phyloP scores from a whole-genome alignment of 2,329 filamentous ascomycete species.

The Aspergillus sojae region DNA sequence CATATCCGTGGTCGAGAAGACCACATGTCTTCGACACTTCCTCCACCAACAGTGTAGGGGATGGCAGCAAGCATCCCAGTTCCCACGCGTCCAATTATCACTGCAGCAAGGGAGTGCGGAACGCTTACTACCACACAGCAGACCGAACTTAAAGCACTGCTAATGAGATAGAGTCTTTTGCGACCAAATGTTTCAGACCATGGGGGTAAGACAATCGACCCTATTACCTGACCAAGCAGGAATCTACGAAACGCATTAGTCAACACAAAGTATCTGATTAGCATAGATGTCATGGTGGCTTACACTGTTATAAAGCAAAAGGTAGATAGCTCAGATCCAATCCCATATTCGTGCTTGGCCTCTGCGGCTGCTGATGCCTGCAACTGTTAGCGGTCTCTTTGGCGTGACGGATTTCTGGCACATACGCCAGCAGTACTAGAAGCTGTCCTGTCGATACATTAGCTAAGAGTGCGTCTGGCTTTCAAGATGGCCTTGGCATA shows the following conservation, averaged over 20 bases:
- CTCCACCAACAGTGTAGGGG: conserved; percentile 49
- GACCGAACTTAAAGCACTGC: conserved; percentile 23
- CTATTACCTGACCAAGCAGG: conserved; percentile 30
- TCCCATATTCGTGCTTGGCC: not conserved
- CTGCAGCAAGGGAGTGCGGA: conserved; percentile 33
- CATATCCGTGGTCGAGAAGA: conserved; percentile 47
- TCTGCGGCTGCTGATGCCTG: not conserved
- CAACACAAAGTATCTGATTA: not conserved
- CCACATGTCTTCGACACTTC: conserved; percentile 54
- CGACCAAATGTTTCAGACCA: conserved; percentile 39
- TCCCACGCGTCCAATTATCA: conserved; percentile 43
- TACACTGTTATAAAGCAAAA: conserved; percentile 26
- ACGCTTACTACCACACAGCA: conserved; percentile 38
- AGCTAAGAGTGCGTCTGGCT: not conserved
- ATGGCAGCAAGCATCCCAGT: conserved; percentile 49
- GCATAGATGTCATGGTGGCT: not conserved
- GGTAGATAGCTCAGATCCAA: conserved; percentile 16
- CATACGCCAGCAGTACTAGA: not conserved
- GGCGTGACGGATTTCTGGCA: not conserved
- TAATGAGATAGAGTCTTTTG: conserved; percentile 33
- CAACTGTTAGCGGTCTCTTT: not conserved
- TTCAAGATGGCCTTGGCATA: not conserved
- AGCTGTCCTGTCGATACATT: not conserved
- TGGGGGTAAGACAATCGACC: conserved; percentile 33
- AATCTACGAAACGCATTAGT: conserved; percentile 18